These are phyloP conservation scores for Nicotiana paniculata DNA, from an alignment of 257 asterid species.

Conservation along the genomic window DNA sequence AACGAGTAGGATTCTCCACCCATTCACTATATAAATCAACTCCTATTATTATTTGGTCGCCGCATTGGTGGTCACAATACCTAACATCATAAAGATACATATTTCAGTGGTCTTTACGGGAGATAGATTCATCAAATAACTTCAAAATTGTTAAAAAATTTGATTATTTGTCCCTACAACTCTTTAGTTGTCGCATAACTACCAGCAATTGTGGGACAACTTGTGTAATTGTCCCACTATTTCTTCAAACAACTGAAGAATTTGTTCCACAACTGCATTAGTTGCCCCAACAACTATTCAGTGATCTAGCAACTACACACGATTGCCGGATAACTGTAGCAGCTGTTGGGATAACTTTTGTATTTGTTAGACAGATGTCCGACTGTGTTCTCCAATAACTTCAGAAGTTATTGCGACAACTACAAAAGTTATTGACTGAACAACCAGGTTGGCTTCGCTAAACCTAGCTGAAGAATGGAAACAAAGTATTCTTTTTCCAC, in stretches of 20 bases:
- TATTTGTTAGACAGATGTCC: not conserved
- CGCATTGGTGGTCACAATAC: too few relatives aligned
- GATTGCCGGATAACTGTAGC: not conserved
- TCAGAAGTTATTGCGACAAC: too few relatives aligned
- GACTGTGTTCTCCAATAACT: too few relatives aligned
- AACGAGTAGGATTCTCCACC: too few relatives aligned
- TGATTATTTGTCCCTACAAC: not conserved
- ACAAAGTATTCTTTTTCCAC: not conserved
- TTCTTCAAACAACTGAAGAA: not conserved
- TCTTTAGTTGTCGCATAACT: not conserved
- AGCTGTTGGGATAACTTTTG: not conserved
- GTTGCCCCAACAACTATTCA: not conserved
- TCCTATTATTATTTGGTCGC: too few relatives aligned
- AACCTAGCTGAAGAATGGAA: not conserved
- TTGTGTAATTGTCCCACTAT: not conserved
- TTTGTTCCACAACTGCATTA: not conserved
- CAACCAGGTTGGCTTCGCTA: not conserved
- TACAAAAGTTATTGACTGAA: not conserved
- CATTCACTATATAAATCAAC: too few relatives aligned
- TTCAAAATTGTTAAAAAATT: too few relatives aligned
- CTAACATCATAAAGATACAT: too few relatives aligned
- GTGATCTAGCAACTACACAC: not conserved
- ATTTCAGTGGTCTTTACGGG: too few relatives aligned
- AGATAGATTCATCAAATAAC: not conserved
- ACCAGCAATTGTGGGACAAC: not conserved